phyloP scores from a whole-genome alignment of 2,329 filamentous ascomycete genomes.

The Beauveria caledonica region DNA sequence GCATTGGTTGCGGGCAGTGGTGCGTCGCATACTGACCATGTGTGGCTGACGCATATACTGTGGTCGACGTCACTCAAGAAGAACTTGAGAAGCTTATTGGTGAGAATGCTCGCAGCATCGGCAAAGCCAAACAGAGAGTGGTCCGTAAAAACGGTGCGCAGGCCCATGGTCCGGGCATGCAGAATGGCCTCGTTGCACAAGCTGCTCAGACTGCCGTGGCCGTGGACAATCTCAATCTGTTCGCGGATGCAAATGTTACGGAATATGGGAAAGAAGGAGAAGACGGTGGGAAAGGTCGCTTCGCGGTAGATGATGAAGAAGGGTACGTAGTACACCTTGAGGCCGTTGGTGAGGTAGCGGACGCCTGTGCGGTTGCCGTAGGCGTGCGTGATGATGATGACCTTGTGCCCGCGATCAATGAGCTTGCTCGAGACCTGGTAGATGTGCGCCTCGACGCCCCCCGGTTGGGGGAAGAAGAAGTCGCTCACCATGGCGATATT shows the following conservation, averaged over 20 bases:
- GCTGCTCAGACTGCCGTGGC: slow-evolving; percentile 89
- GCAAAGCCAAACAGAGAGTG: slow-evolving; percentile 97
- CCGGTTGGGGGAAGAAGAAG: slow-evolving; percentile 97
- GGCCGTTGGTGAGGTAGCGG: slow-evolving; percentile 90
- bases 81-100: slow-evolving; percentile 96
- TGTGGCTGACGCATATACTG: slow-evolving; percentile 97
- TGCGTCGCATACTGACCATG: slow-evolving; percentile 55
- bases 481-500: slow-evolving; percentile 92
- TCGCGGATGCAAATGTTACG: slow-evolving; percentile 93
- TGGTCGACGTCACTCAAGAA: slow-evolving; percentile 94
- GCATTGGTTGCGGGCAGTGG: neutral
- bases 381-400: slow-evolving; percentile 93
- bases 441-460: slow-evolving; percentile 95
- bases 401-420: slow-evolving; percentile 94
- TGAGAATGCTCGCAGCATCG: slow-evolving; percentile 89
- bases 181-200: slow-evolving; percentile 92
- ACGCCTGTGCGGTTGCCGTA: slow-evolving; percentile 87
- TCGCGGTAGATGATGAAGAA: slow-evolving; percentile 94
- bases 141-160: slow-evolving; percentile 94
- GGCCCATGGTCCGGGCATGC: slow-evolving; percentile 90
- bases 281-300: slow-evolving; percentile 90
- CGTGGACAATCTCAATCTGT: slow-evolving; percentile 93
- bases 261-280: slow-evolving; percentile 97
- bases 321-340: slow-evolving; percentile 97
- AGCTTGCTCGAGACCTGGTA: slow-evolving; percentile 96